phyloP scores from a whole-genome alignment of 2,329 filamentous ascomycete species.

The Colletotrichum gloeosporioides region DNA sequence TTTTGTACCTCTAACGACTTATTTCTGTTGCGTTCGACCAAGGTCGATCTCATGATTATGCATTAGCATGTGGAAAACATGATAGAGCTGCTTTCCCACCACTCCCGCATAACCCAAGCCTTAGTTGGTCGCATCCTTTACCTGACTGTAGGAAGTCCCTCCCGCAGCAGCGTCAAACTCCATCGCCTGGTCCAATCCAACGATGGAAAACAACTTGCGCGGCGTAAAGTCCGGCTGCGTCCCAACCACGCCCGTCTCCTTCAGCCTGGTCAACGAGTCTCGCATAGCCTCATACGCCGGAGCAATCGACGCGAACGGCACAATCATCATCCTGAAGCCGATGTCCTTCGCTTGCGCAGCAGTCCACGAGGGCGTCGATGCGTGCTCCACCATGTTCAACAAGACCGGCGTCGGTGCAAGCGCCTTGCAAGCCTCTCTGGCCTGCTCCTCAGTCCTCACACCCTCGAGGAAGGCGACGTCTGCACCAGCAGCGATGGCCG shows the following conservation, averaged over 20 bases:
- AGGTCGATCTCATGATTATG: neutral
- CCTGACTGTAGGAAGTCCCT: slow-evolving; percentile 6
- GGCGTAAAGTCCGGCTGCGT: slow-evolving; percentile 50
- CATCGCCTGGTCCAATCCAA: slow-evolving; percentile 55
- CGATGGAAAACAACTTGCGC: slow-evolving; percentile 54
- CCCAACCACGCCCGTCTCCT: slow-evolving; percentile 38
- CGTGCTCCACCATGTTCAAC: slow-evolving; percentile 63
- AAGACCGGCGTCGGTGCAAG: slow-evolving; percentile 56
- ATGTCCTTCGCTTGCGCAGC: slow-evolving; percentile 57
- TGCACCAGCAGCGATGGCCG: slow-evolving; percentile 59
- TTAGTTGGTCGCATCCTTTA: neutral
- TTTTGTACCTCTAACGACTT: neutral
- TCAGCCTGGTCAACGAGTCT: slow-evolving; percentile 40
- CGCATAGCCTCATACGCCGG: slow-evolving; percentile 50
- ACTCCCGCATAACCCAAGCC: neutral
- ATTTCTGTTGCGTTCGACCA: neutral
- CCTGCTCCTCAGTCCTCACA: slow-evolving; percentile 56
- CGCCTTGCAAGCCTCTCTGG: slow-evolving; percentile 47
- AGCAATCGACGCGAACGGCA: slow-evolving; percentile 54
- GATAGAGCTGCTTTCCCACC: neutral
- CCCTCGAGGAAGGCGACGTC: slow-evolving; percentile 68
- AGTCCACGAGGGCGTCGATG: slow-evolving; percentile 58
- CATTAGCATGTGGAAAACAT: neutral
- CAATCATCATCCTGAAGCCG: slow-evolving; percentile 66
- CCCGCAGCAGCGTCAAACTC: slow-evolving; percentile 44